Conservation (phyloP, 352 stramenopile species). For the Pythium apleroticum region DNA sequence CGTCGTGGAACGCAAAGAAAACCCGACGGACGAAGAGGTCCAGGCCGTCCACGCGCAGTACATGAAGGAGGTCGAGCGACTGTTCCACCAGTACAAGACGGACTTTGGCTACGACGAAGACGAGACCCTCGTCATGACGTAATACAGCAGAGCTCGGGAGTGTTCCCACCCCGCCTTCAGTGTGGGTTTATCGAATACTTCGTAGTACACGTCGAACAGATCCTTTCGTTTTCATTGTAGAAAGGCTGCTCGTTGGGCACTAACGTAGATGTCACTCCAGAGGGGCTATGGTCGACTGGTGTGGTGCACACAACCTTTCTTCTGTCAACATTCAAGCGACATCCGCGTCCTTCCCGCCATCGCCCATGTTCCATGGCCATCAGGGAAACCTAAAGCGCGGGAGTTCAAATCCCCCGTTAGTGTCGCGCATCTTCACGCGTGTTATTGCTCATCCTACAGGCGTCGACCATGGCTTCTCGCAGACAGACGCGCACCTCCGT, state of each 20-base stretch:
- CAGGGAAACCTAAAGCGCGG: constrained; percentile 1
- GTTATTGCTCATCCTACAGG: neutral
- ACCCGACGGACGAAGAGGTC: constrained; percentile 68
- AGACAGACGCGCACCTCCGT: constrained; percentile 12
- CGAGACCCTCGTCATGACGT: constrained; percentile 69
- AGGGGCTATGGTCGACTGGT: no score
- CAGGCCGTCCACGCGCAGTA: constrained; percentile 53
- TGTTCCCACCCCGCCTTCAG: no score
- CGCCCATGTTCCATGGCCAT: neutral
- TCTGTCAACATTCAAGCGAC: constrained; percentile 12
- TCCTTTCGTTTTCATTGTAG: neutral
- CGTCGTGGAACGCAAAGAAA: constrained; percentile 41
- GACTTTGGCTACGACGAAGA: constrained; percentile 71
- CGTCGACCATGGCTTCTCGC: constrained; percentile 10
- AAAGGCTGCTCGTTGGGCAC: neutral
- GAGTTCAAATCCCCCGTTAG: neutral
- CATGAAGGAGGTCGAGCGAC: constrained; percentile 54
- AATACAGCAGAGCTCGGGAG: no score
- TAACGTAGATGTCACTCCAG: neutral
- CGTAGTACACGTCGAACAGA: neutral
- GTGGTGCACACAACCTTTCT: neutral
- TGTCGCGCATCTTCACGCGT: neutral
- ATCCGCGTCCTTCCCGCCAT: neutral
- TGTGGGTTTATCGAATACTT: no score
- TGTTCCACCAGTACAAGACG: constrained; percentile 76